Evolutionary conservation across 2,329 filamentous ascomycete genomes (phyloP).

Genomic region (Rhexocercosporidium sp.): DNA sequence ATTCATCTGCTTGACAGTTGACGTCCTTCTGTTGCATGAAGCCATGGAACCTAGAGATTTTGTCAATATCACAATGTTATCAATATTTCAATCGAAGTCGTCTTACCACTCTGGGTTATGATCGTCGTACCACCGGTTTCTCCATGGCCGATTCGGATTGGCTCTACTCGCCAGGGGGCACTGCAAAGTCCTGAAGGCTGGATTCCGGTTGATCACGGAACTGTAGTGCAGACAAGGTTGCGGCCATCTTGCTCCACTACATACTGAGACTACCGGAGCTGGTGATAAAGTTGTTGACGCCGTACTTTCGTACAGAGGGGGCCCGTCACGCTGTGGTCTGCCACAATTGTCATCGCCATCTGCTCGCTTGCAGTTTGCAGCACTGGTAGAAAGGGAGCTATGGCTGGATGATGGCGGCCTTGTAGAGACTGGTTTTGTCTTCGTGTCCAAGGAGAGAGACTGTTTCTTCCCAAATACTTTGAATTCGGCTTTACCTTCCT

Average conservation of each 20-base stretch:
- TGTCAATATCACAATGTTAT: too few relatives aligned
- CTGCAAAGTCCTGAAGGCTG: background rate
- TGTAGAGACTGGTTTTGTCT: background rate
- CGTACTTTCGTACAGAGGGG: background rate
- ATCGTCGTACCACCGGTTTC: background rate
- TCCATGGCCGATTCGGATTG: background rate
- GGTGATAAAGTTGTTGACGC: background rate
- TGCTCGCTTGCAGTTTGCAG: background rate
- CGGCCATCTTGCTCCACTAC: background rate
- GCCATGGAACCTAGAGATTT: background rate
- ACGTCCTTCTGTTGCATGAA: background rate
- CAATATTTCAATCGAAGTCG: too few relatives aligned
- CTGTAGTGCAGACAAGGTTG: background rate
- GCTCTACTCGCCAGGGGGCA: background rate
- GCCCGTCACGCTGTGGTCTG: background rate
- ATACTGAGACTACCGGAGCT: background rate
- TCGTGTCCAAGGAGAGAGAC: conserved; percentile 30
- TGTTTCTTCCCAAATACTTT: conserved; percentile 42
- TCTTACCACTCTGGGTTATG: conserved; percentile 1
- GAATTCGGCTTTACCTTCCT: conserved; percentile 40
- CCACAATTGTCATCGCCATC: background rate
- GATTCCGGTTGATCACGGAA: background rate
- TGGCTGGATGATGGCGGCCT: background rate
- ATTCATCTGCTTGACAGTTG: background rate
- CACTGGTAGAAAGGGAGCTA: background rate